Conservation (phyloP, 1,284 basidiomycete species). For the Neolentinus lepideus region DNA sequence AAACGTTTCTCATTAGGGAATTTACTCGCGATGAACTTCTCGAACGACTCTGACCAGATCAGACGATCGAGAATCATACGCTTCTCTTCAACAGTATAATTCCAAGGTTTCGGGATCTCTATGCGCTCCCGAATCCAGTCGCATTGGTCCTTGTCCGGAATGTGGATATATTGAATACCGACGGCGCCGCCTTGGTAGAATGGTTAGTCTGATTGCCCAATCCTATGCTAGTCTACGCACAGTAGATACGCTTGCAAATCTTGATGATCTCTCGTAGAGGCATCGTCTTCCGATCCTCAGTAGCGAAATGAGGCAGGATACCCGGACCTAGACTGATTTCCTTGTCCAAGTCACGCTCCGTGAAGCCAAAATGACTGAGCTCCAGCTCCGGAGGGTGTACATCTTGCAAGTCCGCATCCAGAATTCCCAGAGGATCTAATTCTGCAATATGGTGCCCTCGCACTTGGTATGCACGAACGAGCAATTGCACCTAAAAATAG, state of each 20-base stretch:
- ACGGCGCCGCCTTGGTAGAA: conserved; percentile 73
- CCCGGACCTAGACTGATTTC: conserved; percentile 94
- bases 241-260: conserved; percentile 91
- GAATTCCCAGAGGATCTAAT: conserved; percentile 92
- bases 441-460: conserved; percentile 96
- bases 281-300: conserved; percentile 81
- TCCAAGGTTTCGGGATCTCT: conserved; percentile 97
- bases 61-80: conserved; percentile 98
- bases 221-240: conserved; percentile 38
- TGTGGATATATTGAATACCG: conserved; percentile 97
- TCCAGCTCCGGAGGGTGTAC: conserved; percentile 82
- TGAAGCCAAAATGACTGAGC: conserved; percentile 91
- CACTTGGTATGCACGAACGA: conserved; percentile 98
- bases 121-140: conserved; percentile 99
- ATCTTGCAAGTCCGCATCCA: conserved; percentile 80
- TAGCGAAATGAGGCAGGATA: conserved; percentile 92
- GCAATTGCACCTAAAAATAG: conserved; percentile 75
- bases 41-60: conserved; percentile 99
- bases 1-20: conserved; percentile 99
- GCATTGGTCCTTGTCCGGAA: conserved; percentile 97
- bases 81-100: conserved; percentile 97
- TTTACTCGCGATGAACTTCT: conserved; percentile 97
- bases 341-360: conserved; percentile 89
- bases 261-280: conserved; percentile 90
- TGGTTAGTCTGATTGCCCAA: background rate